Base-by-base conservation (phyloP, 805 yeast genomes). In the Wickerhamomyces bovis region DNA sequence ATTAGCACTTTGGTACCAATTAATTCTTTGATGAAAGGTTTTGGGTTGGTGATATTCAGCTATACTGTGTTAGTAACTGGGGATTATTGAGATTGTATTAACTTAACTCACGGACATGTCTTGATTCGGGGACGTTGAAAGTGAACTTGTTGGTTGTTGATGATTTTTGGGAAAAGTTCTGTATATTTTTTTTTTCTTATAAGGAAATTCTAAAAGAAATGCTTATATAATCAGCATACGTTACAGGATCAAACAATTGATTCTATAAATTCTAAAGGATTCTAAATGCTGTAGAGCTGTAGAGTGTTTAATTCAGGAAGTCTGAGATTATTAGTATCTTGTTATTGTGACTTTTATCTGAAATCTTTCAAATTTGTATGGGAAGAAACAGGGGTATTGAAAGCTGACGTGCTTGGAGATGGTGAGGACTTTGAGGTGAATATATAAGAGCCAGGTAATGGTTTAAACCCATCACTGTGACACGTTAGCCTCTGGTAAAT, bases 21-120 rank as follows among this genome's bases (percentile, higher is more conserved):
- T 39, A 94, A 76, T 21, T 85, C 82, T 51, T 82, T 82, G 41
- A 94, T 72, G 56, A 82, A 94, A n/a, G 96, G 96, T 62, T 86
- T 89, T 15, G 97, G 97, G 58, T 89, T 88, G 20, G 84, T 71
- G 16, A 96, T 94, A 36, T 69, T 68, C 46, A 73, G 68, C 51
- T 48, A 19, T 4, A 2, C 4, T 6, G 12, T n/a, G 43, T 47
- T 47, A 47, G 50, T 47, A 47, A 13, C 18, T 33, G 38, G 21
- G 5, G 6, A 3, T 9, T 16, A 33, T 8, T 33, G 20, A n/a
- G 2, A 16, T 7, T 16, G 38, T 8, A 10, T 20, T 20, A 25
- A 6, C 5, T 10, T 12, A 20, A 39, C 46, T 39, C 22, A 44
- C 46, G 22, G 43, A 30, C 46, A 44, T 44, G 6, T 5, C 35